These are phyloP conservation scores for Coemansia sp. DNA, from an alignment of 192 early-diverging fungal species.

Conservation along the genomic window DNA sequence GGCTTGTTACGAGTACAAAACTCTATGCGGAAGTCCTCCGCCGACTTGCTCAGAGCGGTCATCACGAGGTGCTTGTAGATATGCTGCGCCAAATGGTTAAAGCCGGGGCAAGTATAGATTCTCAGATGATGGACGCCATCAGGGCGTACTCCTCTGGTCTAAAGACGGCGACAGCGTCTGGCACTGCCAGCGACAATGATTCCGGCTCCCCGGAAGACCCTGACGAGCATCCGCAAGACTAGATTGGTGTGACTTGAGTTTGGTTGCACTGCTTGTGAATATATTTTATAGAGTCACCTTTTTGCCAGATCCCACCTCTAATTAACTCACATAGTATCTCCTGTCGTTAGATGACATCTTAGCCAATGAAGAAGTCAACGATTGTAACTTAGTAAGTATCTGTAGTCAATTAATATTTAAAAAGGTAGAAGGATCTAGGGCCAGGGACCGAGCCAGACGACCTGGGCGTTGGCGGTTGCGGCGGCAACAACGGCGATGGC, in stretches of 20 bases:
- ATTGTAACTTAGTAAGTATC: not conserved
- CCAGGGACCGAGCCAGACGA: slow-evolving; percentile 1
- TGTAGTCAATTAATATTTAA: not conserved
- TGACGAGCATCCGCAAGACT: not conserved
- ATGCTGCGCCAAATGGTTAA: slow-evolving; percentile 25
- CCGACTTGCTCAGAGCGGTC: not conserved
- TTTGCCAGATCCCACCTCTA: too few relatives aligned
- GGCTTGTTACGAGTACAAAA: slow-evolving; percentile 4
- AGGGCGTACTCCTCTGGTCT: slow-evolving; percentile 7
- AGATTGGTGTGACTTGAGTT: not conserved
- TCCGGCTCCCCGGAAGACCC: not conserved
- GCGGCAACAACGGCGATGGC: not conserved
- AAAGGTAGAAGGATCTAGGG: not conserved
- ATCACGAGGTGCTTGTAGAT: slow-evolving; percentile 13
- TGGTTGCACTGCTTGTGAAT: not conserved
- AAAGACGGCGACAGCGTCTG: not conserved
- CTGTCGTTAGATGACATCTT: too few relatives aligned
- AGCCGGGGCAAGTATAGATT: not conserved
- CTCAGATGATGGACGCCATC: slow-evolving; percentile 13
- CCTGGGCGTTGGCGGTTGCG: not conserved
- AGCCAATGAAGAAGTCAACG: not conserved
- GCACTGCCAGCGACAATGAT: not conserved
- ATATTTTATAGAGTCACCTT: not conserved
- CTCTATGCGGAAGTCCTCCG: slow-evolving; percentile 20
- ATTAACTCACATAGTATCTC: too few relatives aligned